A percentile compares a stretch with the other conserved stretches of the same genome.
These are phyloP conservation scores for Colletotrichum tropicicola DNA, from an alignment of 2,329 filamentous ascomycete genomes.

Conservation along the genomic window DNA sequence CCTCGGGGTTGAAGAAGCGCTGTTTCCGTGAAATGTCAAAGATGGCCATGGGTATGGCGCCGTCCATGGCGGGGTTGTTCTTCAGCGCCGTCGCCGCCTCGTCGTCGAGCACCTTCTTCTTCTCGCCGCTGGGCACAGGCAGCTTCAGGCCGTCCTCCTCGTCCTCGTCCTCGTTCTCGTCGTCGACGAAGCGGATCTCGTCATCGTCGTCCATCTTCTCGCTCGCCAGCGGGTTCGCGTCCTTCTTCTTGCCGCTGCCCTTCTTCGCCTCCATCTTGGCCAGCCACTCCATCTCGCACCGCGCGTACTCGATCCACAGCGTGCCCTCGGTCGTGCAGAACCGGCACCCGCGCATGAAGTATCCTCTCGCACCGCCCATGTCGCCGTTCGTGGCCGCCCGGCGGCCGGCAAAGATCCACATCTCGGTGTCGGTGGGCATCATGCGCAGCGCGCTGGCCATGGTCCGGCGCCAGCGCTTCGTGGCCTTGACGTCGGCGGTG, in stretches of 20 bases:
- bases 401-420: conserved; percentile 89
- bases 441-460: conserved; percentile 79
- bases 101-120: conserved; percentile 58
- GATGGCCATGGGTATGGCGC: conserved; percentile 92
- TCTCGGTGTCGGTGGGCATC: conserved; percentile 81
- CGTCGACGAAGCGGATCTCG: conserved; percentile 53
- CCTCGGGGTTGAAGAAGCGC: conserved; percentile 70
- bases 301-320: conserved; percentile 90
- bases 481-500: conserved; percentile 72
- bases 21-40: conserved; percentile 88
- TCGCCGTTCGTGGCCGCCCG: conserved; percentile 83
- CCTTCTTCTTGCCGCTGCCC: conserved; percentile 68
- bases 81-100: conserved; percentile 62
- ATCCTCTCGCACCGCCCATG: conserved; percentile 84
- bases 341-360: conserved; percentile 87
- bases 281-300: conserved; percentile 92
- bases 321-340: conserved; percentile 82
- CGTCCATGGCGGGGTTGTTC: conserved; percentile 84
- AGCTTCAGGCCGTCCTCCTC: conserved; percentile 52
- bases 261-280: conserved; percentile 80
- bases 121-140: conserved; percentile 53
- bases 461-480: conserved; percentile 71
- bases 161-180: conserved; percentile 54
- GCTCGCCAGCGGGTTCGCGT: conserved; percentile 52
- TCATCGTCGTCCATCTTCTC: conserved; percentile 59